phyloP scores from a whole-genome alignment of 345 rosid genomes.

The Eucalyptus guilfoylei region DNA sequence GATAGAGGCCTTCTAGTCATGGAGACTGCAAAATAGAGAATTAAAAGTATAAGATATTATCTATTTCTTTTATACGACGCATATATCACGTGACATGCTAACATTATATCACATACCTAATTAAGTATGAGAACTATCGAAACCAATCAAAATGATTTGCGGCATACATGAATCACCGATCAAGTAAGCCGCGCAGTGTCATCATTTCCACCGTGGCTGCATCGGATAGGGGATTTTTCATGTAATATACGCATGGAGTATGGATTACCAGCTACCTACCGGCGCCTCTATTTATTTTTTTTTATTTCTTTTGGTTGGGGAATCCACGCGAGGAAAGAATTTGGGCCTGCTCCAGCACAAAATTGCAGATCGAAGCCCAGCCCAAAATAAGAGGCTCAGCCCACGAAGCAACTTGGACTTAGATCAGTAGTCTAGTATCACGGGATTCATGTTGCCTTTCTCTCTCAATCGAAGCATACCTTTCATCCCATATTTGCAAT shows the following conservation, averaged over 20 bases:
- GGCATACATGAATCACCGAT: fast-evolving
- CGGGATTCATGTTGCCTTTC: not conserved
- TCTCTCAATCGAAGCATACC: not conserved
- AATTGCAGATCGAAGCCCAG: not conserved
- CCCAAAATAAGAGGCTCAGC: not conserved
- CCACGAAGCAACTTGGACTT: not conserved
- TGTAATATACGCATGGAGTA: not conserved
- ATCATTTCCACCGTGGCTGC: not conserved
- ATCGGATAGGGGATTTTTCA: not conserved
- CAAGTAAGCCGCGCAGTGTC: not conserved
- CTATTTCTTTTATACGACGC: fast-evolving
- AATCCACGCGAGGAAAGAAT: not conserved
- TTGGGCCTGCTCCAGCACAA: not conserved
- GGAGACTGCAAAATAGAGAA: not conserved
- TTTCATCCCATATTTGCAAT: not conserved
- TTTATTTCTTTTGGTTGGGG: not conserved
- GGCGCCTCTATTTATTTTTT: not conserved
- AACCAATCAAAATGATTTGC: not conserved
- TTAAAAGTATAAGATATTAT: not conserved
- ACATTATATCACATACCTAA: not conserved
- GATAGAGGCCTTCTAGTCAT: not conserved
- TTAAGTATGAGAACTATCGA: fast-evolving
- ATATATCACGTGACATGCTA: not conserved
- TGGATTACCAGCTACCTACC: not conserved
- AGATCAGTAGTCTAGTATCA: not conserved